Evolutionary conservation across 305 asterid species (phyloP).

Genomic region (Fraxinus angustifolia): DNA sequence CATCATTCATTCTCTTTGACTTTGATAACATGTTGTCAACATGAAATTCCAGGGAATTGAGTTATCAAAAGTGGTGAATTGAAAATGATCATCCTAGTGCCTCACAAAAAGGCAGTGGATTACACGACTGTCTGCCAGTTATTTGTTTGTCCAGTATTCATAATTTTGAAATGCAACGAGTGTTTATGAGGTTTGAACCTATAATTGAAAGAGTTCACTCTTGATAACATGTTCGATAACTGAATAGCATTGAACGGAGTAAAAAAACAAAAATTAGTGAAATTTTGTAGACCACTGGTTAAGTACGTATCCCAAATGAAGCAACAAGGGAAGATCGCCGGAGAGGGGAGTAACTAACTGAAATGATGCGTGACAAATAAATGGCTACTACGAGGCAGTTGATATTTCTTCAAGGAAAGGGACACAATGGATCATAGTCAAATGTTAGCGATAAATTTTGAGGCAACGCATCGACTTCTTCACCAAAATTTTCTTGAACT

Average conservation of each 20-base stretch:
- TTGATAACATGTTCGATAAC: too few relatives aligned
- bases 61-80: not conserved
- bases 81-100: not conserved
- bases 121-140: not conserved
- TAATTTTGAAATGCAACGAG: not conserved
- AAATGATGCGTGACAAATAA: not conserved
- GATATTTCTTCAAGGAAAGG: not conserved
- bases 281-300: too few relatives aligned
- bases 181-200: not conserved
- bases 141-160: not conserved
- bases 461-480: not conserved
- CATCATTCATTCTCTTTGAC: too few relatives aligned
- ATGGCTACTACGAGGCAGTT: not conserved
- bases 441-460: not conserved
- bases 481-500: conserved; percentile 31
- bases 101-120: not conserved
- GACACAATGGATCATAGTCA: not conserved
- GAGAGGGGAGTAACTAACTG: not conserved
- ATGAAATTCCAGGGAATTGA: too few relatives aligned
- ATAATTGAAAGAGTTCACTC: not conserved
- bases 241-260: too few relatives aligned
- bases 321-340: not conserved
- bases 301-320: not conserved
- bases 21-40: too few relatives aligned
- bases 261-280: too few relatives aligned